These are phyloP conservation scores for Phialemoniopsis sp. DNA, from an alignment of 2,329 filamentous ascomycete genomes.

Conservation along the genomic window DNA sequence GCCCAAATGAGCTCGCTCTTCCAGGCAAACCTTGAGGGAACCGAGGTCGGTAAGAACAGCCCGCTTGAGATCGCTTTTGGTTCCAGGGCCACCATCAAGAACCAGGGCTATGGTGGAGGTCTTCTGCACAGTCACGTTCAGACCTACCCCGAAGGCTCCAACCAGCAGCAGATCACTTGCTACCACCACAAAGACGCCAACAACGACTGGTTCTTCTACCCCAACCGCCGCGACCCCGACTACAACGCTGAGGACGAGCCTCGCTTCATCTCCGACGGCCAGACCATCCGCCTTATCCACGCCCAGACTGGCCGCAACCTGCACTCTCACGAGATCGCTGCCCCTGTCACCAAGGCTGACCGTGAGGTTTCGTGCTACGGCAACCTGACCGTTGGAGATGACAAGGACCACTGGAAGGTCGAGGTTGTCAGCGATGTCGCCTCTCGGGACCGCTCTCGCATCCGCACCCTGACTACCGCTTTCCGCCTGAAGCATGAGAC, in stretches of 20 bases:
- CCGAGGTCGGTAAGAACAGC: conserved; percentile 90
- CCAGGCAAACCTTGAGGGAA: conserved; percentile 92
- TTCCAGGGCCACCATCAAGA: conserved; percentile 90
- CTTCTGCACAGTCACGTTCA: conserved; percentile 95
- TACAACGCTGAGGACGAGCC: conserved; percentile 69
- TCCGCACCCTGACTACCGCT: conserved; percentile 88
- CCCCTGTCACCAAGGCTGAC: conserved; percentile 84
- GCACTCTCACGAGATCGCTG: conserved; percentile 87
- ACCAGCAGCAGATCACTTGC: conserved; percentile 95
- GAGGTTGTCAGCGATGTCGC: conserved; percentile 90
- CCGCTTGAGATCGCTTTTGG: conserved; percentile 88
- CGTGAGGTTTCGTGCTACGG: conserved; percentile 95
- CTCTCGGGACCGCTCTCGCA: conserved; percentile 75
- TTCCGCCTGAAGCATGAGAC: conserved; percentile 83
- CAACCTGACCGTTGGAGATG: conserved; percentile 90
- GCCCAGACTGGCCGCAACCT: conserved; percentile 95
- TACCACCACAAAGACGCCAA: conserved; percentile 99
- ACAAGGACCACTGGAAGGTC: conserved; percentile 95
- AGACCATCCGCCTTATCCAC: conserved; percentile 83
- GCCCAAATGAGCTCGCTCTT: conserved; percentile 99
- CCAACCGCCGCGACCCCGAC: conserved; percentile 73
- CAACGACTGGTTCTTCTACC: conserved; percentile 99
- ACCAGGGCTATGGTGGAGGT: conserved; percentile 98
- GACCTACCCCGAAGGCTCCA: conserved; percentile 89
- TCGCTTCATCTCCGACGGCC: conserved; percentile 73